A percentile compares a stretch with the other conserved stretches of the same genome.
phyloP scores from a whole-genome alignment of 352 stramenopile genomes.

The Globisporangium irregulare region DNA sequence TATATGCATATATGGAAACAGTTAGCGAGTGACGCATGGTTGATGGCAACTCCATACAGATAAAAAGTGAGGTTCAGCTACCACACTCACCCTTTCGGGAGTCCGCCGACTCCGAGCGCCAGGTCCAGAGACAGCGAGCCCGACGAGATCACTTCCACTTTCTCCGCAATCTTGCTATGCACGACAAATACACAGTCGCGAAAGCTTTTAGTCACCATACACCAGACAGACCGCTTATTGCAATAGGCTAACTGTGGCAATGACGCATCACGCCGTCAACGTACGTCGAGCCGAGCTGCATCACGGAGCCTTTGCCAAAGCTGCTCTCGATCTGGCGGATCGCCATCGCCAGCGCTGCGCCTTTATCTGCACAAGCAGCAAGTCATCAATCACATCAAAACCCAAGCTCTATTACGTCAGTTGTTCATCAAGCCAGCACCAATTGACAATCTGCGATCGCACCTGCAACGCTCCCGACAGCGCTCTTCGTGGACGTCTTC shows the following conservation, averaged over 20 bases:
- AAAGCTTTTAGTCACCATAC: not conserved
- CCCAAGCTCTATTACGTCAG: not conserved
- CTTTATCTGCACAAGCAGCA: slow-evolving; percentile 44
- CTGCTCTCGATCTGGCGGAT: slow-evolving; percentile 95
- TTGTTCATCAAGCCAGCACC: too few relatives aligned
- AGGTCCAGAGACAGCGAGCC: slow-evolving; percentile 93
- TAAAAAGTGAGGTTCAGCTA: not conserved
- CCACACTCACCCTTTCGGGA: slow-evolving; percentile 86
- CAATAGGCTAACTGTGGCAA: not conserved
- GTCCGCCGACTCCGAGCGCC: slow-evolving; percentile 89
- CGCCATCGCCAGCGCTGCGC: slow-evolving; percentile 91
- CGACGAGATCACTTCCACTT: slow-evolving; percentile 93
- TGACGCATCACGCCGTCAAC: not conserved
- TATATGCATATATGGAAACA: slow-evolving; percentile 16
- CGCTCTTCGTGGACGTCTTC: slow-evolving; percentile 19
- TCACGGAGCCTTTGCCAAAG: slow-evolving; percentile 96
- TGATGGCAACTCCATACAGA: not conserved
- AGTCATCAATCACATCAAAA: not conserved
- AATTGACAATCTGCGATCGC: not conserved
- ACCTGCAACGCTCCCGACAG: slow-evolving; percentile 9
- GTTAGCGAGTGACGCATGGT: not conserved
- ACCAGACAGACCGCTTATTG: not conserved
- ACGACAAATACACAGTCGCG: not conserved
- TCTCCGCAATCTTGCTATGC: slow-evolving; percentile 73
- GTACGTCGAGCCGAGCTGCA: slow-evolving; percentile 93